Evolutionary conservation across 768 basidiomycete species (phyloP), one percentile per base, ranked within the genome.

Genomic region (Tulasnella sp.): DNA sequence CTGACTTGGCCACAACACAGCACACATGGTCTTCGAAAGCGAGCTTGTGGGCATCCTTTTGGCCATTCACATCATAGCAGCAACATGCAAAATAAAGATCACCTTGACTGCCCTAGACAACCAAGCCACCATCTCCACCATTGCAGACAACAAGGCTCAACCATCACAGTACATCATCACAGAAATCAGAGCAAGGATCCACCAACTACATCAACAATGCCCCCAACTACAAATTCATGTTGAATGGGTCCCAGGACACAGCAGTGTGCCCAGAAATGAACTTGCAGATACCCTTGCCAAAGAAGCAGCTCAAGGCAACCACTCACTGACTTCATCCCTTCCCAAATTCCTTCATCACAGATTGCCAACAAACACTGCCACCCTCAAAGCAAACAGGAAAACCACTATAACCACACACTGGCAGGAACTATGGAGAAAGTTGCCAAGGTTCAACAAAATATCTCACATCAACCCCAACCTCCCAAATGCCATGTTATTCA

Each of bases 211-310:
- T 11, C 17, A 60, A 10, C 11, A 23, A 7, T 19, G 30, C 5
- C 15, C 4, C 10, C 24, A 10, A 7, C 13, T 44, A 5, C 15
- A 29, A 24, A n/a, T 60, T 1, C 59, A 60, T 26, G 1, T 60
- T 13, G 58, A n/a, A 44, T 60, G 59, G 59, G 41, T 60, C 8
- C 59, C 59, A 1, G 59, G 59, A 5, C 59, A 60, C 38, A n/a
- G 19, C 4, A 54, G 41, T 21, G 43, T 60, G n/a, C 59, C 58
- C 62, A 58, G 59, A 27, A 61, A 60, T 38, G 59, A 60, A 19
- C n/a, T 62, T 17, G 59, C 59, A 10, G 59, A 60, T 41, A 4
- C 21, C 1, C 11, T 41, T 11, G 58, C 59, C 15, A 60, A 60
- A 38, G 44, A 60, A 38, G 56, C 59, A 13, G n/a, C 59, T n/a